A percentile compares a stretch with the other conserved stretches of the same genome.
phyloP scores from a whole-genome alignment of 2,329 filamentous ascomycete genomes.

The Zasmidium citrigriseum region DNA sequence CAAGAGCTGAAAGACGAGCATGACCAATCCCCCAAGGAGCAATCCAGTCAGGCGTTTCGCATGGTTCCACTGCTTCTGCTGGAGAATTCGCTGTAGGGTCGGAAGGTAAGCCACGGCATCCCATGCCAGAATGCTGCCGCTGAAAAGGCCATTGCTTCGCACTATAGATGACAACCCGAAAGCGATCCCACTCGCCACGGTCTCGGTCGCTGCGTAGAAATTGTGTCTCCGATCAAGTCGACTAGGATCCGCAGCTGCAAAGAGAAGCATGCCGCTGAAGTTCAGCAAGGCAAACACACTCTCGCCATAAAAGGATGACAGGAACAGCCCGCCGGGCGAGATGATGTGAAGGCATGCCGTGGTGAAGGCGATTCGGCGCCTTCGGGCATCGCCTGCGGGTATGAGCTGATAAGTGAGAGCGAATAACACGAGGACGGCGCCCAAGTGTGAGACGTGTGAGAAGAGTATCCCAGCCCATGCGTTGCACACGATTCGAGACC shows the following conservation, averaged over 20 bases:
- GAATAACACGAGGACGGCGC: constrained; percentile 73
- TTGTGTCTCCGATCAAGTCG: constrained; percentile 1
- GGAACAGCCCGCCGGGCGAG: constrained; percentile 84
- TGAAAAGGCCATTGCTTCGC: constrained; percentile 84
- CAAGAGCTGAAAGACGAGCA: constrained; percentile 66
- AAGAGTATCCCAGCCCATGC: constrained; percentile 63
- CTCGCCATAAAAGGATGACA: constrained; percentile 85
- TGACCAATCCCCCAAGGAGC: constrained; percentile 65
- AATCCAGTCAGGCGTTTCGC: constrained; percentile 39
- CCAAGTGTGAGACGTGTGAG: constrained; percentile 73
- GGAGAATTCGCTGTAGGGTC: constrained; percentile 42
- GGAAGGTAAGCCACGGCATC: constrained; percentile 53
- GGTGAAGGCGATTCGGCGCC: constrained; percentile 60
- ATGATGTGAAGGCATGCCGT: constrained; percentile 76
- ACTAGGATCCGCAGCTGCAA: constrained; percentile 43
- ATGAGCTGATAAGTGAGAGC: constrained; percentile 63
- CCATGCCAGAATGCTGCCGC: constrained; percentile 72
- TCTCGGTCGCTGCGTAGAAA: constrained; percentile 30
- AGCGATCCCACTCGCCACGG: constrained; percentile 28
- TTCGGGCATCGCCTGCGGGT: constrained; percentile 34
- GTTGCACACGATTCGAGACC: constrained; percentile 32
- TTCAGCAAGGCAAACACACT: constrained; percentile 75
- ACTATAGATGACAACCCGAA: constrained; percentile 75
- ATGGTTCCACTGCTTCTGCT: constrained; percentile 7
- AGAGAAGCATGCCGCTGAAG: constrained; percentile 73